These are phyloP conservation scores for Leccinum proximum DNA, from an alignment of 1,284 basidiomycete species.

Conservation along the genomic window DNA sequence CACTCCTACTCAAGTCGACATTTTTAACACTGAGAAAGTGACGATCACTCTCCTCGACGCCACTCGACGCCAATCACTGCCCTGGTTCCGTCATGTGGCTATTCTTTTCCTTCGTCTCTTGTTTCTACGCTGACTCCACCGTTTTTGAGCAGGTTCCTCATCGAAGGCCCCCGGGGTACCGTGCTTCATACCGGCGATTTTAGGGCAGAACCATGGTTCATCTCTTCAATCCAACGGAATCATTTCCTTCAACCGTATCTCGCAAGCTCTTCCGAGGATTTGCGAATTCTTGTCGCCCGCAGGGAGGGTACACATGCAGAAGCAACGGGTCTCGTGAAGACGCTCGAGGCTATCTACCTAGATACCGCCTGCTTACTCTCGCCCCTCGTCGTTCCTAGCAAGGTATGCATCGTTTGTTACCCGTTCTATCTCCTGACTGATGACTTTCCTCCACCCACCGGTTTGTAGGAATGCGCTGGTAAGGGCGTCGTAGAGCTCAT, in stretches of 20 bases:
- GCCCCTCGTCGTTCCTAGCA: conserved; percentile 62
- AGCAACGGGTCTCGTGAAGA: conserved; percentile 31
- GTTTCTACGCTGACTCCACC: neutral
- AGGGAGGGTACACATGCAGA: conserved; percentile 21
- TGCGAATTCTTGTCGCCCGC: conserved; percentile 27
- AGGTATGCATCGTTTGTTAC: conserved; percentile 43
- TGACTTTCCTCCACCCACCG: neutral
- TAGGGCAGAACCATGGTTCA: conserved; percentile 79
- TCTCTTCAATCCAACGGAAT: conserved; percentile 64
- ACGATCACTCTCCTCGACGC: conserved; percentile 85
- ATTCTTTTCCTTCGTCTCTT: neutral
- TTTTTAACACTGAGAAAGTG: conserved; percentile 56
- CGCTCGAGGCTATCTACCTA: conserved; percentile 81
- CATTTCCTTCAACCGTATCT: conserved; percentile 74
- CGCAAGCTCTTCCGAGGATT: conserved; percentile 28
- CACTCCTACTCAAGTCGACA: conserved; percentile 59
- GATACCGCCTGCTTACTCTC: conserved; percentile 78
- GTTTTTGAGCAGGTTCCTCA: conserved; percentile 68
- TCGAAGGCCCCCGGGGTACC: conserved; percentile 70
- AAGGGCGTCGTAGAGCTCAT: conserved; percentile 69
- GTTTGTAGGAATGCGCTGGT: conserved; percentile 59
- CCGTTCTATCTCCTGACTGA: neutral
- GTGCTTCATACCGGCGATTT: conserved; percentile 94
- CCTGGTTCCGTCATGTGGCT: conserved; percentile 89
- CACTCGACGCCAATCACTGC: conserved; percentile 94